A percentile compares a stretch with the other conserved stretches of the same genome.
These are phyloP conservation scores for Lactarius sp. DNA, from an alignment of 768 basidiomycete species.

Conservation along the genomic window DNA sequence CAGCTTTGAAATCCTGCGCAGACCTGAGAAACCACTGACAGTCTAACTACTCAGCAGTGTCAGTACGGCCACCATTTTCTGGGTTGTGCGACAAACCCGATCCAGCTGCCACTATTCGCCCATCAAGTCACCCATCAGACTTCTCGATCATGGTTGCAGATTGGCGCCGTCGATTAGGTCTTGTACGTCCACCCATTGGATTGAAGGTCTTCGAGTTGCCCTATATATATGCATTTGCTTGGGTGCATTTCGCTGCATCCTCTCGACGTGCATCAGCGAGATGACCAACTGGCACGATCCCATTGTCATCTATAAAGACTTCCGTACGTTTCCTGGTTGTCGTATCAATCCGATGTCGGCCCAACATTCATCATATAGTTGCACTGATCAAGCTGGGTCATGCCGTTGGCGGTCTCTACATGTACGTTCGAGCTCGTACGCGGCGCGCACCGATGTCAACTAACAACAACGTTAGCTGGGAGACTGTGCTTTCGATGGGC, in stretches of 20 bases:
- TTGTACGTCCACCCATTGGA: too few species aligned
- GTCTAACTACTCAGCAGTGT: too few species aligned
- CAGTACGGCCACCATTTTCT: too few species aligned
- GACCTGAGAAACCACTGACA: too few species aligned
- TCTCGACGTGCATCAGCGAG: neutral
- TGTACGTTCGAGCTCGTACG: neutral
- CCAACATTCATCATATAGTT: neutral
- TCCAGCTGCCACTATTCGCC: too few species aligned
- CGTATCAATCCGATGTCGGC: neutral
- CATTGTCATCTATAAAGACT: neutral
- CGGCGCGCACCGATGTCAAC: neutral
- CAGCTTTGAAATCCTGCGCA: too few species aligned
- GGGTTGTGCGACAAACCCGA: too few species aligned
- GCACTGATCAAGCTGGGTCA: neutral
- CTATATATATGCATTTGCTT: neutral
- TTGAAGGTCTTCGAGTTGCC: too few species aligned
- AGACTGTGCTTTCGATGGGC: neutral
- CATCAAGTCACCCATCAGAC: too few species aligned
- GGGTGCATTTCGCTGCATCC: neutral
- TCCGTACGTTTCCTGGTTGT: neutral
- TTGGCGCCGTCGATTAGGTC: too few species aligned
- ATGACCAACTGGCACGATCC: constrained; percentile 18
- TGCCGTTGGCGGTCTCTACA: constrained; percentile 3
- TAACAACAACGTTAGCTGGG: neutral
- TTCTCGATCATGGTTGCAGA: too few species aligned